phyloP scores from a whole-genome alignment of 225 moss, liverwort and hornwort species.

The Bryum argenteum region DNA sequence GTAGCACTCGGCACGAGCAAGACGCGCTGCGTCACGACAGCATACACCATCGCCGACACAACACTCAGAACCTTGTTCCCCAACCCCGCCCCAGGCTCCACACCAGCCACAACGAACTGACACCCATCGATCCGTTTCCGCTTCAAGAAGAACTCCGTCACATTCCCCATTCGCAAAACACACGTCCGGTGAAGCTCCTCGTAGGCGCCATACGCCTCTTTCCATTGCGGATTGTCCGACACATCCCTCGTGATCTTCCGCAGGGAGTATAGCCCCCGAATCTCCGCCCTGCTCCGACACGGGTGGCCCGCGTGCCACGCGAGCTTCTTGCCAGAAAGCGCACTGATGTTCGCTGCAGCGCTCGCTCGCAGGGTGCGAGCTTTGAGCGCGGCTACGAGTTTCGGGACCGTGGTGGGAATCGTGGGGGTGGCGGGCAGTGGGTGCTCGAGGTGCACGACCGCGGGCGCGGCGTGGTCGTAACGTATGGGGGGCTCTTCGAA shows the following conservation, averaged over 20 bases:
- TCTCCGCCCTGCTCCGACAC: constrained; percentile 42
- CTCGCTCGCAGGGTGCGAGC: background rate
- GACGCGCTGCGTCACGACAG: constrained; percentile 56
- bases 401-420: constrained; percentile 13
- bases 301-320: constrained; percentile 36
- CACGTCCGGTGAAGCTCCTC: constrained; percentile 67
- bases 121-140: constrained; percentile 42
- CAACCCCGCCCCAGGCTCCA: constrained; percentile 41
- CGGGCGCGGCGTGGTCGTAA: constrained; percentile 40
- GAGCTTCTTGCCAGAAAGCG: background rate
- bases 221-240: constrained; percentile 43
- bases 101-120: constrained; percentile 47
- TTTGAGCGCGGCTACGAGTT: constrained; percentile 24
- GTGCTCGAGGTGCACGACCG: constrained; percentile 18
- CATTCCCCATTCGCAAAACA: constrained; percentile 51
- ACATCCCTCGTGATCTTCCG: constrained; percentile 39
- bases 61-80: constrained; percentile 60
- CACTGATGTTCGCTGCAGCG: background rate
- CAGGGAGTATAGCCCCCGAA: constrained; percentile 34
- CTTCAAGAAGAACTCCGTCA: constrained; percentile 51
- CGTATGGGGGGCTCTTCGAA: background rate
- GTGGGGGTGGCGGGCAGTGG: constrained; percentile 7
- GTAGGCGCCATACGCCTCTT: constrained; percentile 47
- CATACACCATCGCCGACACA: constrained; percentile 59
- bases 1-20: constrained; percentile 52